Base-by-base conservation (phyloP, 768 basidiomycete genomes). In the Lentinula detonsa region DNA sequence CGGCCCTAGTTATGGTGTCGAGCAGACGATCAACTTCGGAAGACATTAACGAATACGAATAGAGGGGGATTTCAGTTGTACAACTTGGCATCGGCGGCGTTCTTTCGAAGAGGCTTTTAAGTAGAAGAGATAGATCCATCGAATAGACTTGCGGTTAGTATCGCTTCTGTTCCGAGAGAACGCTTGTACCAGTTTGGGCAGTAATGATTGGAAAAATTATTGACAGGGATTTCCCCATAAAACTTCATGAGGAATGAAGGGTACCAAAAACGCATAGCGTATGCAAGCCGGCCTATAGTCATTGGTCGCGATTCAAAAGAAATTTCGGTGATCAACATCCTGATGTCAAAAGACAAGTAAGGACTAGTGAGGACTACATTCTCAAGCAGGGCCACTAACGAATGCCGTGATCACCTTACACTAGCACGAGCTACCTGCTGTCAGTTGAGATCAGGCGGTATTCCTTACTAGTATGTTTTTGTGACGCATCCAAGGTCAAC, bases 61-160 rank as follows among this genome's bases (percentile, higher is more conserved):
- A 33, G 21, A 40, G 37, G 55, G 55, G 37, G 28, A 42, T 42
- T 23, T 21, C 28, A 40, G 55, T n/a, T 54, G 53, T 40, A 34
- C 37, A 54, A 54, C 10, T 31, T 56, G 55, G 40, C 31, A 56
- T 56, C 55, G 55, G 55, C 55, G 55, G 55, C 40, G 55, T 56
- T 56, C 55, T 42, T n/a, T 28, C 31, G 16, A 37, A 23, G 34
- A 34, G 40, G 55, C 31, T 28, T 56, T 42, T 56, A 40, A 56
- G 37, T 7, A 40, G 23, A 56, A 40, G 21, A 54, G 18, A 54
- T 54, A 21, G 23, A 21, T 28, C 28, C 39, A 56, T 56, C 55
- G 28, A 28, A 56, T 56, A 56, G 28, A 33, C 39, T 56, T 56
- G 55, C 37, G 40, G 4, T 16, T 42, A 28, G 34, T 31, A 18